Base-by-base conservation (phyloP, 2,329 filamentous ascomycete genomes). In the Aspergillus caelatus region DNA sequence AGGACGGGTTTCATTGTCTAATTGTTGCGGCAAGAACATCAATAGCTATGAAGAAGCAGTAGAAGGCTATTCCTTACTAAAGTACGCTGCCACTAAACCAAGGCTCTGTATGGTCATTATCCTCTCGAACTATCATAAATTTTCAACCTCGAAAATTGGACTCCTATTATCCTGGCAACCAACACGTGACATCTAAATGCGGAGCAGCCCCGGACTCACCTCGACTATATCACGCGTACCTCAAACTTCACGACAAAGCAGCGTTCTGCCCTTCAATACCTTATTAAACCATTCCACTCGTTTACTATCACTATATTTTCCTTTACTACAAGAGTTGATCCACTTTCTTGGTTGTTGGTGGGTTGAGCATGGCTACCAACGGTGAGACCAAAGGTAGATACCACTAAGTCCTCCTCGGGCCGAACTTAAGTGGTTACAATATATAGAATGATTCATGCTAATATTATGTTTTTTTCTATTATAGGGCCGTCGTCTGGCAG, bases 371-470 rank as follows among this genome's bases (percentile, higher is more conserved):
- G 76, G 71, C 75, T 68, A 69, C 75, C 39, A 77, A 77, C 70
- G 76, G 75, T 62, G 72, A 74, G 58, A 72, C 68, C 68, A 74
- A 72, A 76, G 74, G 76, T 78, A 72, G 65, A 71, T 67, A 57
- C 60, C 50, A 61, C 58, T 26, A 19, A 57, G 53, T 56, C 56
- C 53, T 26, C 56, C 34, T 57, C 52, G 56, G 32, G 52, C n/a
- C 52, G 14, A 32, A 30, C 48, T 52, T 10, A 11, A 21, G 19
- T 30, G 26, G 26, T 23, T n/a, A 34, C 21, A 52, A 32, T 28
- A 34, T 32, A 23, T 30, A 30, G 48, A n/a, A 21, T 32, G 26
- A 32, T 32, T 52, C 9, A 11, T 52, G 58, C 45, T 57, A 34
- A 26, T 19, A 11, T 52, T 21, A 8, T 34, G 45, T n/a, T 19